Evolutionary conservation across 2,329 filamentous ascomycete species (phyloP).

Genomic region (Penicillium frequentans): DNA sequence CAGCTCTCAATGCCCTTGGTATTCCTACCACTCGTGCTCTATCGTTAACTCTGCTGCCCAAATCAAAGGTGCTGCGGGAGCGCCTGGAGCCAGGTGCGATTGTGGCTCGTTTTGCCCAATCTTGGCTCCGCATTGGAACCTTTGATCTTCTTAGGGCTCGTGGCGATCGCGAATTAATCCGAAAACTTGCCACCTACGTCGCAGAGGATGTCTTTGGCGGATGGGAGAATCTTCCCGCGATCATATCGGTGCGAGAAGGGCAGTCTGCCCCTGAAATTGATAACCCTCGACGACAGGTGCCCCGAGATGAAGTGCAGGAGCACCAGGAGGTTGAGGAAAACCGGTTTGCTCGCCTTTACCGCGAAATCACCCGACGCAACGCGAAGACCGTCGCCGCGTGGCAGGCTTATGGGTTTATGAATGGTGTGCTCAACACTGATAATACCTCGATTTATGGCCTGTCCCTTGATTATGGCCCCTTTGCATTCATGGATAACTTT

Average conservation of each 20-base stretch:
- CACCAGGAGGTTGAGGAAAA: constrained; percentile 72
- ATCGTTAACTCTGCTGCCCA: constrained; percentile 73
- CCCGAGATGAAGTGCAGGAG: constrained; percentile 64
- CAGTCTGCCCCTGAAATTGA: constrained; percentile 37
- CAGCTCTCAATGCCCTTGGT: constrained; percentile 71
- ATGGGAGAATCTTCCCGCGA: constrained; percentile 77
- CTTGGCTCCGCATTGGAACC: constrained; percentile 90
- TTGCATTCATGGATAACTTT: constrained; percentile 97
- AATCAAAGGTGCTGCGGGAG: constrained; percentile 74
- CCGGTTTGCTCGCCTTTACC: constrained; percentile 80
- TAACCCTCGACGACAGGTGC: constrained; percentile 54
- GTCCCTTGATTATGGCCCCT: constrained; percentile 92
- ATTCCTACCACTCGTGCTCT: constrained; percentile 88
- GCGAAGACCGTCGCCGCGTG: constrained; percentile 85
- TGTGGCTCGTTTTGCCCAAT: constrained; percentile 85
- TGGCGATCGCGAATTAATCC: constrained; percentile 72
- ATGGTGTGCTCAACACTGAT: constrained; percentile 95
- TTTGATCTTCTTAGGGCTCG: constrained; percentile 88
- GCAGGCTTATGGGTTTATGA: constrained; percentile 99
- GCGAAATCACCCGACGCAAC: constrained; percentile 82
- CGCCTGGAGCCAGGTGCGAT: constrained; percentile 86
- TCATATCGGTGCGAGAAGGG: constrained; percentile 47
- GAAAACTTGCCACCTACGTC: constrained; percentile 75
- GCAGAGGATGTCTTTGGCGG: constrained; percentile 85
- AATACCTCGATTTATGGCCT: constrained; percentile 91